These are phyloP conservation scores for Massarina eburnea DNA, from an alignment of 2,329 filamentous ascomycete species.

Conservation along the genomic window DNA sequence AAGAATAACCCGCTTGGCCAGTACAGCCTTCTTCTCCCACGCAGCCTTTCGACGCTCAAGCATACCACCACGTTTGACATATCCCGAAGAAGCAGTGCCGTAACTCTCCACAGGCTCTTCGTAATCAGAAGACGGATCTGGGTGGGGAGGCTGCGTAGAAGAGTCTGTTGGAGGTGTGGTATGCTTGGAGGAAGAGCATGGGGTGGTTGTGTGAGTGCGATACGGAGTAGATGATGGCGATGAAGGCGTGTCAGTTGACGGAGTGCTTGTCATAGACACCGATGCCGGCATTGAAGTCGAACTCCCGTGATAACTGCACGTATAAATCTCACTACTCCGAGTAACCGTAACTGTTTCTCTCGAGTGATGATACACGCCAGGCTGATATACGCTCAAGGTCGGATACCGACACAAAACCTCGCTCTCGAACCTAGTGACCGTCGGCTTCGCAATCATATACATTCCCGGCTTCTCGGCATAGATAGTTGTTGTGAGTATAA, in stretches of 20 bases:
- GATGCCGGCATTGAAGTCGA: conserved; percentile 5
- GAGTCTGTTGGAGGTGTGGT: conserved; percentile 2
- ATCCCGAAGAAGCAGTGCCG: conserved; percentile 12
- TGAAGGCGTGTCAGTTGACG: neutral
- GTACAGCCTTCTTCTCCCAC: neutral
- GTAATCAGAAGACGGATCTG: conserved; percentile 14
- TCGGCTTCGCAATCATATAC: conserved; percentile 38
- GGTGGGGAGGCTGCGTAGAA: conserved; percentile 1
- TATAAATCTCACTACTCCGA: conserved; percentile 29
- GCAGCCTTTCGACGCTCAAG: conserved; percentile 22
- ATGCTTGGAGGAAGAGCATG: neutral
- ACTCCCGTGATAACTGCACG: conserved; percentile 29
- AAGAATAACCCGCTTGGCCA: conserved; percentile 7
- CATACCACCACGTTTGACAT: conserved; percentile 24
- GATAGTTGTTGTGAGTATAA: conserved; percentile 27
- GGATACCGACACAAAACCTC: conserved; percentile 28
- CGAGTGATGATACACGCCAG: conserved; percentile 31
- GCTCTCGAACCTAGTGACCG: conserved; percentile 30
- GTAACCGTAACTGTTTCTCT: conserved; percentile 37
- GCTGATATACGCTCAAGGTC: conserved; percentile 24
- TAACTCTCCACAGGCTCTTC: conserved; percentile 10
- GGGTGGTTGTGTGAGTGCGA: neutral
- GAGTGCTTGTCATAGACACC: neutral
- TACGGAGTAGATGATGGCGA: neutral
- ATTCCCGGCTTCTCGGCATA: conserved; percentile 24